These are phyloP conservation scores for Neofusicoccum sp. DNA, from an alignment of 2,329 filamentous ascomycete species.

Conservation along the genomic window DNA sequence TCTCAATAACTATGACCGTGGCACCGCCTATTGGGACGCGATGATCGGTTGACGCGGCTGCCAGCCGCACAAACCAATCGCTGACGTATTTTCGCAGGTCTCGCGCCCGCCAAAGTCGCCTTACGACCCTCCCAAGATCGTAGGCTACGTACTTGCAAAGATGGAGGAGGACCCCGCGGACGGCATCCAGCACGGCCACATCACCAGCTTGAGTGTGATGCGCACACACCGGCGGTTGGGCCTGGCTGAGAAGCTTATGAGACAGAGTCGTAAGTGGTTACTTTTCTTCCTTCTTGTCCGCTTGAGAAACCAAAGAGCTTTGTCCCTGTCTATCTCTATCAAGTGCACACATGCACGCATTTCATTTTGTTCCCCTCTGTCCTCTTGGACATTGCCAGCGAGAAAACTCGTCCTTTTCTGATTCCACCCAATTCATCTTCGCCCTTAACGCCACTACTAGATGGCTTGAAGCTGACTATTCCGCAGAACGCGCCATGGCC, in stretches of 20 bases:
- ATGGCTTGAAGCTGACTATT: background rate
- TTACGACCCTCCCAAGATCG: constrained; percentile 93
- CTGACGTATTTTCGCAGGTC: constrained; percentile 45
- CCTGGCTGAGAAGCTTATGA: constrained; percentile 95
- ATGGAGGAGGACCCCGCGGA: constrained; percentile 98
- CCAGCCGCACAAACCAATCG: background rate
- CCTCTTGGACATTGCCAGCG: too few species aligned
- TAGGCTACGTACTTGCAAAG: constrained; percentile 98
- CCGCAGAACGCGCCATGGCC: constrained; percentile 85
- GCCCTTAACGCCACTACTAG: background rate
- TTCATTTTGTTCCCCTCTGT: background rate
- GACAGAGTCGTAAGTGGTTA: constrained; percentile 75
- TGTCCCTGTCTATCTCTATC: too few species aligned
- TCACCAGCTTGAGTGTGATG: constrained; percentile 94
- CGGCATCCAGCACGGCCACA: constrained; percentile 90
- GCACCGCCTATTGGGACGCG: background rate
- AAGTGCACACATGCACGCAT: background rate
- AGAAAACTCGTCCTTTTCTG: too few species aligned
- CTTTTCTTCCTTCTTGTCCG: background rate
- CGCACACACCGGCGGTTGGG: constrained; percentile 87
- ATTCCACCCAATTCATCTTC: background rate
- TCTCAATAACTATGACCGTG: background rate
- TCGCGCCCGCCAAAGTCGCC: constrained; percentile 71
- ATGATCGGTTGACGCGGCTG: background rate
- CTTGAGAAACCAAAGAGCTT: too few species aligned